Percentiles rank a stretch among this genome's conserved stretches.
These are phyloP conservation scores for Jacaranda mimosifolia DNA, from an alignment of 257 asterid species.

Conservation along the genomic window DNA sequence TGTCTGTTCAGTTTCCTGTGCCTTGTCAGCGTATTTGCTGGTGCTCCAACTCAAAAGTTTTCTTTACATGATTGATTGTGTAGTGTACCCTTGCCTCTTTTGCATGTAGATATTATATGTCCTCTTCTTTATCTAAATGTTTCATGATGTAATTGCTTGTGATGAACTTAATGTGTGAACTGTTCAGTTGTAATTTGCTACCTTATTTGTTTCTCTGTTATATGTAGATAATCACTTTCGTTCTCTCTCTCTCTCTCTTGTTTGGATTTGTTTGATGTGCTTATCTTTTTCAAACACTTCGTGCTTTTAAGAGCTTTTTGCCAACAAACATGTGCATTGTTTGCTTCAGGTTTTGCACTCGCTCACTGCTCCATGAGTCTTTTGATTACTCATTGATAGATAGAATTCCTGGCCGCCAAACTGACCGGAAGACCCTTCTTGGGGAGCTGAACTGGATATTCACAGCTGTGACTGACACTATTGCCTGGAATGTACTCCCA, in stretches of 20 bases:
- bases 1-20: conserved; percentile 4
- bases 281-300: not conserved
- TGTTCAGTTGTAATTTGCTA: conserved; percentile 32
- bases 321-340: not conserved
- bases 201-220: not conserved
- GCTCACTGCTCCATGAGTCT: conserved; percentile 89
- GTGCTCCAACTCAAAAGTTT: conserved; percentile 18
- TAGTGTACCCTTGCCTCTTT: not conserved
- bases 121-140: conserved; percentile 14
- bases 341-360: conserved; percentile 76
- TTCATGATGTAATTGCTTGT: conserved; percentile 20
- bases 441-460: conserved; percentile 99
- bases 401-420: conserved; percentile 99
- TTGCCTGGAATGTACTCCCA: conserved; percentile 99
- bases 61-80: conserved; percentile 1
- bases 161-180: conserved; percentile 41
- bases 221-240: not conserved
- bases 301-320: conserved; percentile 2
- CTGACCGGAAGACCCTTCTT: conserved; percentile 97
- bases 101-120: not conserved
- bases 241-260: not conserved
- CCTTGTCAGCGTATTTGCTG: conserved; percentile 1
- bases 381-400: conserved; percentile 88
- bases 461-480: conserved; percentile 98
- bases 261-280: not conserved